Evolutionary conservation across 768 basidiomycete genomes (phyloP).

Genomic region (Kwoniella sp.): DNA sequence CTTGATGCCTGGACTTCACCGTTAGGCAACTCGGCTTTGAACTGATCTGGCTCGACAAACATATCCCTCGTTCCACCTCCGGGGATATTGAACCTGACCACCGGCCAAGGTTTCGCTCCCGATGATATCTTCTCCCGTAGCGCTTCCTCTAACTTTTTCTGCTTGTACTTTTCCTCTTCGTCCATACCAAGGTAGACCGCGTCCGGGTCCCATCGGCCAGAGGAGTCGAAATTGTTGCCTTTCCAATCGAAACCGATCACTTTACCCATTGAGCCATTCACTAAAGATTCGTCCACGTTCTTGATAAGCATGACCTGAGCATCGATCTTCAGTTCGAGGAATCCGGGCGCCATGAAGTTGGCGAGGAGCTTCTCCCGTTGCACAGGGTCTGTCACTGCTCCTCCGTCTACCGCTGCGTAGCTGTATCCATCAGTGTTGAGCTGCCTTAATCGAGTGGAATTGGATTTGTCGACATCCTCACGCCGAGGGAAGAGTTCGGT

Average conservation of each 20-base stretch:
- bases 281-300: slow-evolving; percentile 84
- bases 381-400: slow-evolving; percentile 62
- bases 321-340: slow-evolving; percentile 70
- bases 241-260: slow-evolving; percentile 67
- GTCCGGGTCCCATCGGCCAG: slow-evolving; percentile 55
- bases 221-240: slow-evolving; percentile 34
- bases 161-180: slow-evolving; percentile 57
- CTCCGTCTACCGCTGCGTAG: slow-evolving; percentile 69
- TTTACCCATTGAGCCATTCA: slow-evolving; percentile 91
- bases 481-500: slow-evolving; percentile 95
- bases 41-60: slow-evolving; percentile 70
- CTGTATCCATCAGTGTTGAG: slow-evolving; percentile 63
- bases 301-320: slow-evolving; percentile 97
- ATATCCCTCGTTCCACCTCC: slow-evolving; percentile 62
- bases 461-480: slow-evolving; percentile 87
- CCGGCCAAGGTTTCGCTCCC: slow-evolving; percentile 60
- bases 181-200: slow-evolving; percentile 49
- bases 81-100: slow-evolving; percentile 75
- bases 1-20: slow-evolving; percentile 80
- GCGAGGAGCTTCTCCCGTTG: slow-evolving; percentile 76
- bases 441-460: slow-evolving; percentile 66
- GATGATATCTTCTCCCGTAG: slow-evolving; percentile 46
- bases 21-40: slow-evolving; percentile 85
- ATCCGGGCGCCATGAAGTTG: slow-evolving; percentile 85
- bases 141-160: slow-evolving; percentile 36